Evolutionary conservation across 371 early-diverging fungal species (phyloP).

Genomic region (Rhizopus stolonifer): DNA sequence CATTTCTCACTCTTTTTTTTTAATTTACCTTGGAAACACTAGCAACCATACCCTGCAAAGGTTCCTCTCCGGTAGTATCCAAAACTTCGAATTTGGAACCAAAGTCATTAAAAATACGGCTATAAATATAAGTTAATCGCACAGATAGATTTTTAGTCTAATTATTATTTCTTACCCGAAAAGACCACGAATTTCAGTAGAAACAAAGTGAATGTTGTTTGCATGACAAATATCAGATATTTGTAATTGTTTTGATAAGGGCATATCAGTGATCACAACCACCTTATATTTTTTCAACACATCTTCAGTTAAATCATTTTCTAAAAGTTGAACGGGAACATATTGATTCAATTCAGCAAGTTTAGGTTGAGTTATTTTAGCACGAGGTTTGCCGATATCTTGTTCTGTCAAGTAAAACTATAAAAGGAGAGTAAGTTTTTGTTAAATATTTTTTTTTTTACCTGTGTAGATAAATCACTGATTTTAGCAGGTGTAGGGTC

Average conservation of each 20-base stretch:
- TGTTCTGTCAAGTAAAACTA: conserved; percentile 91
- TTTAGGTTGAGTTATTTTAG: conserved; percentile 72
- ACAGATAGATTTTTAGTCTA: conserved; percentile 1
- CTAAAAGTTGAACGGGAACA: conserved; percentile 88
- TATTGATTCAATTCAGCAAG: conserved; percentile 98
- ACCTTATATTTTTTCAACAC: conserved; percentile 79
- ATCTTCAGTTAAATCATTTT: conserved; percentile 74
- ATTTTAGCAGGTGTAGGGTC: conserved; percentile 80
- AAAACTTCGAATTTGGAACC: conserved; percentile 84
- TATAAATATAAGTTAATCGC: conserved; percentile 14
- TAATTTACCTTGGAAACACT: conserved; percentile 66
- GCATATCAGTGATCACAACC: conserved; percentile 85
- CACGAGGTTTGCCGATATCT: conserved; percentile 95
- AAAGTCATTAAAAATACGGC: conserved; percentile 95
- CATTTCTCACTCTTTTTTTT: neutral
- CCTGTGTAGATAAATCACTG: conserved; percentile 94
- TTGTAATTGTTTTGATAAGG: conserved; percentile 79
- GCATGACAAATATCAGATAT: conserved; percentile 89
- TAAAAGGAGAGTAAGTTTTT: conserved; percentile 11
- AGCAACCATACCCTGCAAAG: conserved; percentile 93
- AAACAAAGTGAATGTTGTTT: conserved; percentile 88
- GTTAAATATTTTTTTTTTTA: conserved; percentile 26
- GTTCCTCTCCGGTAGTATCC: conserved; percentile 96
- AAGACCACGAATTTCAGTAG: conserved; percentile 92
- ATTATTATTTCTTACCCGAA: conserved; percentile 71